phyloP scores from a whole-genome alignment of 208 protist genomes.

The Leishmania turanica region DNA sequence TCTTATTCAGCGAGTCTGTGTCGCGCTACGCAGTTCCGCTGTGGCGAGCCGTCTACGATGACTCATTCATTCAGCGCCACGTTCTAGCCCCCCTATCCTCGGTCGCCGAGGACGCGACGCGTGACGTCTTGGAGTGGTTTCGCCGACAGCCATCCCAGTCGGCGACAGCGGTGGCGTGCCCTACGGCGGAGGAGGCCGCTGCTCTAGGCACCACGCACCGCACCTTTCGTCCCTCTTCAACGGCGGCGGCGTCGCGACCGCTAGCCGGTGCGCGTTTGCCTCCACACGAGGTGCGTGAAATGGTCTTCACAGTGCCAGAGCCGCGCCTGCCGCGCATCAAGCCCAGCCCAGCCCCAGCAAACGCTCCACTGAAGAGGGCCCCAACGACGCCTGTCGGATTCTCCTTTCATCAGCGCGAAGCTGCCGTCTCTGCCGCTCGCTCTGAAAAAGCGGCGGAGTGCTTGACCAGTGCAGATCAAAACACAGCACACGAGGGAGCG shows the following conservation, averaged over 20 bases:
- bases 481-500: background rate
- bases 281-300: conserved; percentile 74
- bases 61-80: conserved; percentile 45
- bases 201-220: background rate
- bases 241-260: conserved; percentile 14
- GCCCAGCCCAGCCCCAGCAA: conserved; percentile 2
- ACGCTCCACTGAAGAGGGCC: conserved; percentile 7
- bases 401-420: conserved; percentile 30
- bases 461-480: background rate
- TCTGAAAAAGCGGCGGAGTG: background rate
- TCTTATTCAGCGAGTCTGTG: conserved; percentile 41
- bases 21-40: conserved; percentile 39
- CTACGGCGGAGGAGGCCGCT: background rate
- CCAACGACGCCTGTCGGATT: conserved; percentile 40
- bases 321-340: conserved; percentile 49
- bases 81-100: conserved; percentile 36
- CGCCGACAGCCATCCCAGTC: conserved; percentile 7
- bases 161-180: background rate
- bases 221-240: background rate
- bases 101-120: conserved; percentile 26
- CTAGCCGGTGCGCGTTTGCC: conserved; percentile 34
- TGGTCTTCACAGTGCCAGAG: conserved; percentile 70
- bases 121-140: conserved; percentile 30
- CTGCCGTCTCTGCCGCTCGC: background rate
- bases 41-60: conserved; percentile 61